Evolutionary conservation across 225 moss, liverwort and hornwort species (phyloP).

Genomic region (Bryum argenteum): DNA sequence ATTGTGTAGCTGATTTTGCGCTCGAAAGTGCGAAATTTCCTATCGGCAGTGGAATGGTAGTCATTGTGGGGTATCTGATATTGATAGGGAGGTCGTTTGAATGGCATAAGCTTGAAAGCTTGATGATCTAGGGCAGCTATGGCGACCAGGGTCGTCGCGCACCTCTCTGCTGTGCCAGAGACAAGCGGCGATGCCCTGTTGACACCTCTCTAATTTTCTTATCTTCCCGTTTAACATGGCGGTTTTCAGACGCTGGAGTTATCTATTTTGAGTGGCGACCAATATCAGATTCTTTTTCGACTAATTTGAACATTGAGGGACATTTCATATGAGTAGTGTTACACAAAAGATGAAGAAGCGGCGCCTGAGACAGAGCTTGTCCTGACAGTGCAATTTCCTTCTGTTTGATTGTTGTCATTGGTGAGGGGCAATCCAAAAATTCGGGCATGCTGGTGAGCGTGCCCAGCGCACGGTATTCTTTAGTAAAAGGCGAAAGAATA

Average conservation of each 20-base stretch:
- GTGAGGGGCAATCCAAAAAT: neutral
- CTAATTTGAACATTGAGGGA: no score
- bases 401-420: no score
- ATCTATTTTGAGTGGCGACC: no score
- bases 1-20: neutral
- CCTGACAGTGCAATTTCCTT: no score
- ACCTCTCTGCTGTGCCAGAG: neutral
- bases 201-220: neutral
- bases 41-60: neutral
- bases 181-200: neutral
- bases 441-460: neutral
- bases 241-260: no score
- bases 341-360: no score
- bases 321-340: no score
- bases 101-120: neutral
- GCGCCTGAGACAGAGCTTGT: no score
- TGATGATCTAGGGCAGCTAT: conserved; percentile 19
- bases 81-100: no score
- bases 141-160: neutral
- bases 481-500: conserved; percentile 56
- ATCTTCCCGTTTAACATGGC: neutral
- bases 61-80: neutral
- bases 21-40: neutral
- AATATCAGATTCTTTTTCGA: no score
- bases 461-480: conserved; percentile 41